A percentile compares a stretch with the other conserved stretches of the same genome.
These are phyloP conservation scores for Torrubiella hemipterigena DNA, from an alignment of 2,329 filamentous ascomycete genomes.

Conservation along the genomic window DNA sequence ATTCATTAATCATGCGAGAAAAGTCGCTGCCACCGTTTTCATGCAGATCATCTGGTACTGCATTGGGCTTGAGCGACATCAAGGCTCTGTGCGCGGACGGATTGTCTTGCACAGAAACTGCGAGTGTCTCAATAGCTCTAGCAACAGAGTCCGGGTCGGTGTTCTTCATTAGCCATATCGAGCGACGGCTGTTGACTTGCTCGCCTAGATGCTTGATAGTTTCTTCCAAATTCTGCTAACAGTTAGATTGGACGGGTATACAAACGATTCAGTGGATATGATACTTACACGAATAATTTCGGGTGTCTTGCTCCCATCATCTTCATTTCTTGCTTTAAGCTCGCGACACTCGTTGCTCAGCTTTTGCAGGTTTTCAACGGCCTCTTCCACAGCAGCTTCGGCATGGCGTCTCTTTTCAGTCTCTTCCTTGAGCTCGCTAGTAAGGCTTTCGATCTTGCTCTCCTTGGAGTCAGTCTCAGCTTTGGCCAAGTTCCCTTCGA, in stretches of 20 bases:
- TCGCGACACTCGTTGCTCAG: slow-evolving; percentile 17
- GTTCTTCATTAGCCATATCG: slow-evolving; percentile 23
- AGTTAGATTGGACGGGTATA: too few relatives aligned
- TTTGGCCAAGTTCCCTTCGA: slow-evolving; percentile 23
- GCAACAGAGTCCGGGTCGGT: slow-evolving; percentile 17
- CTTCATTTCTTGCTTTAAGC: slow-evolving; percentile 15
- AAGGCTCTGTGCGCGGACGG: slow-evolving; percentile 14
- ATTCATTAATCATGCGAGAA: not conserved
- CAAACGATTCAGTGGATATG: too few relatives aligned
- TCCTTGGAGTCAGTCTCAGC: slow-evolving; percentile 20
- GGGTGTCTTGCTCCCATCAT: slow-evolving; percentile 19
- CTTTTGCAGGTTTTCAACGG: slow-evolving; percentile 14
- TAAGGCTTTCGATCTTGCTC: slow-evolving; percentile 18
- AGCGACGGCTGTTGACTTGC: slow-evolving; percentile 22
- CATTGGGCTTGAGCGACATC: slow-evolving; percentile 13
- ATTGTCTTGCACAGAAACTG: slow-evolving; percentile 16
- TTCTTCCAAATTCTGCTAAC: too few relatives aligned
- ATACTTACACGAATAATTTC: too few relatives aligned
- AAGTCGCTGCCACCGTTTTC: not conserved
- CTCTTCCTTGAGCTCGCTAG: slow-evolving; percentile 18
- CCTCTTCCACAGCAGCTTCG: slow-evolving; percentile 15
- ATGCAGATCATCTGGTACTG: not conserved
- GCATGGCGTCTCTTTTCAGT: slow-evolving; percentile 16
- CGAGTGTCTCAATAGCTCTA: slow-evolving; percentile 19
- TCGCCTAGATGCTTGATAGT: slow-evolving; percentile 21